Evolutionary conservation across 1,139 yeast genomes (phyloP), one percentile per base, ranked within the genome.

Genomic region (Taphrina deformans): DNA sequence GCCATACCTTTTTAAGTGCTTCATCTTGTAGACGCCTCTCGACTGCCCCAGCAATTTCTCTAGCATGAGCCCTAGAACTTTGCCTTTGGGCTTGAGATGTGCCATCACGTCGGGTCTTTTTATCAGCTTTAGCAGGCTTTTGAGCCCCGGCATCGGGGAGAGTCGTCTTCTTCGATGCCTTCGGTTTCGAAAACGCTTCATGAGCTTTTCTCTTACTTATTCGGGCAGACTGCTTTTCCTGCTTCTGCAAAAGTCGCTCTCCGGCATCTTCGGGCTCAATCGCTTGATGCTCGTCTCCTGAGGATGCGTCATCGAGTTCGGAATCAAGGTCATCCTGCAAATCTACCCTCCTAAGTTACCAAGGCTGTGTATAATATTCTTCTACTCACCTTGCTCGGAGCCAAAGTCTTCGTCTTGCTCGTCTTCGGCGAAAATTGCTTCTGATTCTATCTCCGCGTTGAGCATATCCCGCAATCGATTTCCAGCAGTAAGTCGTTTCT

Each of bases 401-500:
- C 35, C 82, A 74, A 89, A 90, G 70, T 90, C 97, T 50, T 78
- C 84, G 73, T 90, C 97, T 62, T 88, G 88, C 40, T 83, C 98
- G 67, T 88, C 91, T 74, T 91, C 98, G 71, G 85, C 87, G 71
- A 91, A 91, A 69, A 92, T 79, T 66, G 88, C 79, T 66, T 79
- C 77, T 27, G 79, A 67, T 48, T 82, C 79, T 67, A 78, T 78
- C 72, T 91, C 97, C 48, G 88, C 82, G 68, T 85, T 87, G 26
- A 93, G 79, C 70, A 93, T 80, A 68, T 86, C 86, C 72, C 85
- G 84, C 72, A 93, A 79, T 66, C 95, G 80, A 62, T 90, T 87
- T 10, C 99, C 99, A 0, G 99, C 99, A 76, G 93, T 93, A 59
- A 90, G 77, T 63, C 99, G 84, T 69, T 91, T 81, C 66, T 85